Percentiles rank a stretch among this genome's conserved stretches.
These are phyloP conservation scores for Aegilops sharonensis DNA, from an alignment of 176 grass and related monocot genomes.

Conservation along the genomic window DNA sequence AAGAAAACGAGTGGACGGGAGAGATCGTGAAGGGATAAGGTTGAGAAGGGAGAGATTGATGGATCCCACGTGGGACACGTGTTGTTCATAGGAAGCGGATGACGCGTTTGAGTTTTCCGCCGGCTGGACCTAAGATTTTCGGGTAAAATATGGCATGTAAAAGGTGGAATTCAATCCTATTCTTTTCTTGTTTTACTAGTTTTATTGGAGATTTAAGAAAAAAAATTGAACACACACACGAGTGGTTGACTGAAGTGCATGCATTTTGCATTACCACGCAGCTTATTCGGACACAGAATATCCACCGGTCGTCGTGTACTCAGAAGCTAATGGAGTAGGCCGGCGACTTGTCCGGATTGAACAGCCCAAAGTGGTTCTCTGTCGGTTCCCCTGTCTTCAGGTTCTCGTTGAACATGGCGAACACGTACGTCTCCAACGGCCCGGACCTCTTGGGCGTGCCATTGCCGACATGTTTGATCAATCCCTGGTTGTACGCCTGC, in stretches of 20 bases:
- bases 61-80: no score
- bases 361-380: constrained; percentile 68
- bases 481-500: constrained; percentile 59
- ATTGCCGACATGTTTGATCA: constrained; percentile 51
- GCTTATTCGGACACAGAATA: background rate
- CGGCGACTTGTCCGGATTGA: constrained; percentile 42
- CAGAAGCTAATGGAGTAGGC: constrained; percentile 48
- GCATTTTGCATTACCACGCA: background rate
- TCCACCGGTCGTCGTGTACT: background rate
- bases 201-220: no score
- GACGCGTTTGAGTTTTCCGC: no score
- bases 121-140: no score
- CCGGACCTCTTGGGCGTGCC: constrained; percentile 59
- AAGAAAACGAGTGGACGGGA: no score
- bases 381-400: constrained; percentile 18
- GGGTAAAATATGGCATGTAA: no score
- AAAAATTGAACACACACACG: background rate
- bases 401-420: constrained; percentile 88
- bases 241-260: background rate
- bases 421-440: constrained; percentile 56
- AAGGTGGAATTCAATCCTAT: no score
- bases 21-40: no score
- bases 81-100: no score
- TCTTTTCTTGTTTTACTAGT: no score
- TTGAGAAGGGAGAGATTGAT: no score